Base-by-base conservation (phyloP, 805 yeast species). In the Yarrowia divulgata region DNA sequence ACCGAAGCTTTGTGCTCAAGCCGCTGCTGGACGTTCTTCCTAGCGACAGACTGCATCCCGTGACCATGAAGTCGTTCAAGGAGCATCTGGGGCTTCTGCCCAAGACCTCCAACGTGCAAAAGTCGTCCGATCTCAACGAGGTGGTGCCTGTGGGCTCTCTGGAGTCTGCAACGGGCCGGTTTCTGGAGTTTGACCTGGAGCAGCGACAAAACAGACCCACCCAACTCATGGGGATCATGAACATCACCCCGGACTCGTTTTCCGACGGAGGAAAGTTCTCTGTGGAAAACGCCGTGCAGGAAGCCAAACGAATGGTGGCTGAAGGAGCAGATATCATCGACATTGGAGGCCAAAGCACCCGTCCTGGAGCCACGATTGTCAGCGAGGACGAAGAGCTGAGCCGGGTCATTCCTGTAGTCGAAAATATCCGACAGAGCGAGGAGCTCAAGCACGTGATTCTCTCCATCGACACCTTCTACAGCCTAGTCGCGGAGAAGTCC, bases 211-310 rank as follows among this genome's bases (percentile, higher is more conserved):
- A 35, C 29, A 76, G 81, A 8, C 80, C 79, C n/a, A 91, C 98
- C 0, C 79, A 83, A 66, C 76, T 93, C 54, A 95, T 95, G 99
- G 95, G 92, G 0, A 88, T 95, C 60, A 78, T 95, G 72, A 95
- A 95, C 74, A 84, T 90, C 23, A 95, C 99, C 0, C 97, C 98
- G 0, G 98, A 95, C 78, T 93, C 97, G 1, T 95, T 95, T 76
- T 90, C 97, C 54, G 99, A 95, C 78, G 98, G 97, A 1, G 92
- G 95, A 0, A 75, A 75, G 18, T 74, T 80, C 1, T 75, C 81
- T 8, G 45, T 82, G 0, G 83, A 79, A 0, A 77, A 78, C 12
- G 82, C 87, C 1, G 75, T 88, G 35, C 74, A 73, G 0, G 79
- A 80, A 32, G 90, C 89, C 0, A 76, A 78, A 49, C 72, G 78